These are phyloP conservation scores for Fusarium duplospermum DNA, from an alignment of 2,329 filamentous ascomycete species.

Conservation along the genomic window DNA sequence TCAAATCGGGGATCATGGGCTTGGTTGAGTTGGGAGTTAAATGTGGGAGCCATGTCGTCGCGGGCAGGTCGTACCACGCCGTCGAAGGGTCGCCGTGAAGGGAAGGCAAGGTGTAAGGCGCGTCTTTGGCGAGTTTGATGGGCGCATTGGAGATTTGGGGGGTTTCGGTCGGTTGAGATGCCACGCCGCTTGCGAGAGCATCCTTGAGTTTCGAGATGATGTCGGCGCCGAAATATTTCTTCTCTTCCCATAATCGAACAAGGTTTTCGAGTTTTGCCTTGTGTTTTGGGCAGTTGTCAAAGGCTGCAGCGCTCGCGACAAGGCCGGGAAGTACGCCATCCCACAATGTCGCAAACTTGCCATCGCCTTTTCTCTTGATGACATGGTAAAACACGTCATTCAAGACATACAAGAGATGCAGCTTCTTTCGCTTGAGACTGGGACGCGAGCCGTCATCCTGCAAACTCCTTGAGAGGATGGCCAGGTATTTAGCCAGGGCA, in stretches of 20 bases:
- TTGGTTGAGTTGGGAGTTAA: constrained; percentile 80
- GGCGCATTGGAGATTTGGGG: constrained; percentile 39
- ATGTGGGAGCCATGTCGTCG: constrained; percentile 82
- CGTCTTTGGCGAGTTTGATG: constrained; percentile 62
- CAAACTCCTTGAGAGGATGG: constrained; percentile 68
- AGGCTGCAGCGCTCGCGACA: constrained; percentile 67
- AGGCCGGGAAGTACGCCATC: constrained; percentile 72
- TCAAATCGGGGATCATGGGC: constrained; percentile 77
- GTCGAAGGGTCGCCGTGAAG: constrained; percentile 79
- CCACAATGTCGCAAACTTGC: constrained; percentile 66
- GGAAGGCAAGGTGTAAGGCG: constrained; percentile 78
- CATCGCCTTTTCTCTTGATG: constrained; percentile 62
- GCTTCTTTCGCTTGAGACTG: constrained; percentile 74
- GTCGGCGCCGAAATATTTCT: constrained; percentile 68
- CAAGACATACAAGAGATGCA: constrained; percentile 82
- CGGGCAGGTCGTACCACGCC: constrained; percentile 85
- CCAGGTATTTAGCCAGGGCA: constrained; percentile 80
- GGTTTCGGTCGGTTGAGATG: constrained; percentile 35
- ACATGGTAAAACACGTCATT: constrained; percentile 82
- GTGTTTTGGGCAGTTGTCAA: constrained; percentile 73
- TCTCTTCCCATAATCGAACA: constrained; percentile 77
- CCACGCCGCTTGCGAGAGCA: constrained; percentile 58
- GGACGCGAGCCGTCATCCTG: constrained; percentile 51
- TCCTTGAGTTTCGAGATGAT: constrained; percentile 70
- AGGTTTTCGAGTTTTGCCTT: constrained; percentile 72